Conservation (phyloP, 176 grass and related monocot genomes). For the Triticum turgidum region DNA sequence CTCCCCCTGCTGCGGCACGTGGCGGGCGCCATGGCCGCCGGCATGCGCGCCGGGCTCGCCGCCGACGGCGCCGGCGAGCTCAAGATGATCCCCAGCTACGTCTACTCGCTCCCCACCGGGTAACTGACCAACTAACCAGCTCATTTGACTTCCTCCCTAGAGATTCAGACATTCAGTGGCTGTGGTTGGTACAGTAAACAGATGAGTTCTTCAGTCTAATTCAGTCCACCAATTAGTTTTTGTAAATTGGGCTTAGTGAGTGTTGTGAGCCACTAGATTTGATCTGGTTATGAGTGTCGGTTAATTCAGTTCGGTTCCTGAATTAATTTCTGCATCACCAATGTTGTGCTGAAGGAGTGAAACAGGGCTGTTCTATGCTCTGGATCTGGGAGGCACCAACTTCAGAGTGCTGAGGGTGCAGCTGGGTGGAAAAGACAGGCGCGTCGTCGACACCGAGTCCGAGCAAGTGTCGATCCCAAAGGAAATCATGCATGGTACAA, state of each 20-base stretch:
- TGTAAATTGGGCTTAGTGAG: neutral
- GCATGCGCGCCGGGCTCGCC: conserved; percentile 33
- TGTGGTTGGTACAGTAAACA: neutral
- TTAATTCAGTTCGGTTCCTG: neutral
- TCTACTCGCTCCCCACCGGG: conserved; percentile 45
- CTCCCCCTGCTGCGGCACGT: conserved; percentile 44
- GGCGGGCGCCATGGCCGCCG: conserved; percentile 30
- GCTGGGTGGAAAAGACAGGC: conserved; percentile 49
- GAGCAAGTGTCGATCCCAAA: conserved; percentile 51
- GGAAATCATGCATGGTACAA: conserved; percentile 46
- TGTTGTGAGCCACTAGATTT: neutral
- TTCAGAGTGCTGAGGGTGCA: conserved; percentile 58
- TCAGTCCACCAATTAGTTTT: neutral
- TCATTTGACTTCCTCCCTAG: neutral
- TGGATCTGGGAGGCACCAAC: conserved; percentile 66
- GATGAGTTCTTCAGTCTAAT: neutral
- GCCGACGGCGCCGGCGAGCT: conserved; percentile 38
- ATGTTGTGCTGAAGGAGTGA: conserved; percentile 11
- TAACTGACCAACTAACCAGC: neutral
- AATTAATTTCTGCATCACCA: neutral
- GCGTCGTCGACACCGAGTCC: conserved; percentile 31
- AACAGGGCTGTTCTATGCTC: conserved; percentile 53
- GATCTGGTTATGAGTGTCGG: neutral
- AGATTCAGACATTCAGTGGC: neutral
- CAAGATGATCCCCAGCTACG: conserved; percentile 56